Evolutionary conservation across 2,329 filamentous ascomycete species (phyloP).

Genomic region (Aspergillus sp.): DNA sequence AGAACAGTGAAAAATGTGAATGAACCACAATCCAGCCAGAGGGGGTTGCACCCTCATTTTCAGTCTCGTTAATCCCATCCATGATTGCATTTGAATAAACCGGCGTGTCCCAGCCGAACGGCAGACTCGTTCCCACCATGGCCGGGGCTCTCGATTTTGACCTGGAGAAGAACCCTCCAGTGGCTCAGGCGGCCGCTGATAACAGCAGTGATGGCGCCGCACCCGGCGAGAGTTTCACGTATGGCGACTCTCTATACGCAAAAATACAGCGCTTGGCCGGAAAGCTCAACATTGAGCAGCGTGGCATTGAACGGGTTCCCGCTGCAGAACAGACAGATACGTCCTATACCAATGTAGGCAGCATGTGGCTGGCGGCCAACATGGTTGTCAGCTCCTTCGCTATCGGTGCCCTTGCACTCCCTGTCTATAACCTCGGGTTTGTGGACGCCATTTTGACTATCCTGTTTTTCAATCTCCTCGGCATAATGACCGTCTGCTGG

Average conservation of each 20-base stretch:
- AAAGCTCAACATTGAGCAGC: conserved; percentile 67
- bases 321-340: conserved; percentile 66
- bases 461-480: conserved; percentile 73
- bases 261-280: conserved; percentile 63
- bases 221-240: conserved; percentile 58
- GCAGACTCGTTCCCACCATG: conserved; percentile 15
- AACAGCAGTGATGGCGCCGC: conserved; percentile 51
- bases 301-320: conserved; percentile 74
- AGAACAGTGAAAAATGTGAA: neutral
- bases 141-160: conserved; percentile 25
- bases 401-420: conserved; percentile 68
- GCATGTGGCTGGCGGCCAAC: conserved; percentile 77
- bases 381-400: conserved; percentile 76
- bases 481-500: conserved; percentile 70
- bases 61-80: neutral
- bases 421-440: conserved; percentile 69
- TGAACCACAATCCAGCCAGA: conserved; percentile 1
- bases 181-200: conserved; percentile 25
- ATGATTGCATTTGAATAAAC: neutral
- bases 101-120: conserved; percentile 6
- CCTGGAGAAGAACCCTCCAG: conserved; percentile 35
- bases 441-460: conserved; percentile 70
- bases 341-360: conserved; percentile 66
- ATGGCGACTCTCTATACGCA: conserved; percentile 57
- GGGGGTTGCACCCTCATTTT: conserved; percentile 1